Conservation (phyloP, 2,329 filamentous ascomycete genomes). For the Colletotrichum orchidophilum region DNA sequence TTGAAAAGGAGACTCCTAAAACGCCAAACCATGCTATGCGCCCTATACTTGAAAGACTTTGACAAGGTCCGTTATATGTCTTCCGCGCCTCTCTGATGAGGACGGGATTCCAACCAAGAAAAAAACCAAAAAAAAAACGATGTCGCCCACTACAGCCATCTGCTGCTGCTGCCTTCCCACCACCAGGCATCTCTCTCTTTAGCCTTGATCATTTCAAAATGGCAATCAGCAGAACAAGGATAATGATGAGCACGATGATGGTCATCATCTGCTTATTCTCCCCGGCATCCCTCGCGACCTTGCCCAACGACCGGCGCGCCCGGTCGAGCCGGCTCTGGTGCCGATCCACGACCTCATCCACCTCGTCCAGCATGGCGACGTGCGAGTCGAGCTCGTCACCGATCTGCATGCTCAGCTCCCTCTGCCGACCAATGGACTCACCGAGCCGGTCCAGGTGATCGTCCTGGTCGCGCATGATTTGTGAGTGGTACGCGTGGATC, state of each 20-base stretch:
- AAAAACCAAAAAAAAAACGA: not conserved
- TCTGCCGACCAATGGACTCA: constrained; percentile 86
- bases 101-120: not conserved
- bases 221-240: constrained; percentile 84
- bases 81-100: constrained; percentile 49
- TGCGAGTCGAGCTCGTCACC: constrained; percentile 95
- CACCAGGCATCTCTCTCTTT: too few relatives aligned
- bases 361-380: constrained; percentile 87
- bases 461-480: constrained; percentile 88
- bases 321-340: constrained; percentile 81
- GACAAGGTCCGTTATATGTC: constrained; percentile 5
- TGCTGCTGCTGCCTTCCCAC: not conserved
- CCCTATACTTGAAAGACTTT: not conserved
- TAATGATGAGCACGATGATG: constrained; percentile 83
- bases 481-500: constrained; percentile 84
- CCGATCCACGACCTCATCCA: constrained; percentile 83
- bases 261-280: constrained; percentile 90
- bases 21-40: constrained; percentile 34
- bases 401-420: constrained; percentile 94
- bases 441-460: constrained; percentile 90
- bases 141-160: not conserved
- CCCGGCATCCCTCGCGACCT: constrained; percentile 76
- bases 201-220: constrained; percentile 71
- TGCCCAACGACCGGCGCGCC: constrained; percentile 76
- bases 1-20: constrained; percentile 1